Evolutionary conservation across 2,329 filamentous ascomycete genomes (phyloP).

Genomic region (Aspergillus hiratsukae): DNA sequence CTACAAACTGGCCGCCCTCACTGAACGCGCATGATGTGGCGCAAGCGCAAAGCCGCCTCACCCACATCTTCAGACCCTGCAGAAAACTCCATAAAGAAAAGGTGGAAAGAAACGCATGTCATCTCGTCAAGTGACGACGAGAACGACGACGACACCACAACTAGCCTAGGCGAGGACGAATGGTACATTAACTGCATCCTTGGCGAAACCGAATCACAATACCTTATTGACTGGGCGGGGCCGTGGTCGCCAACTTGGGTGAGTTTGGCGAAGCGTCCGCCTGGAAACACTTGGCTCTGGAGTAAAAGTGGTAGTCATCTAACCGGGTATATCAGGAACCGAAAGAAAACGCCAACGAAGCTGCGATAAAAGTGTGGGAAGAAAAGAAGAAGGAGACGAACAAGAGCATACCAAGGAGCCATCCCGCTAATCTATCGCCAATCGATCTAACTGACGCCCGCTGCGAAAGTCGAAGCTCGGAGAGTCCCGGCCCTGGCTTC

Average conservation of each 20-base stretch:
- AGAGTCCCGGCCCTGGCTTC: neutral
- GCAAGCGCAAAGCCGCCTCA: constrained; percentile 18
- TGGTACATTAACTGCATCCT: constrained; percentile 34
- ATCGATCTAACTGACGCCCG: neutral
- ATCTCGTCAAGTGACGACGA: constrained; percentile 13
- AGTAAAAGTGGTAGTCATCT: neutral
- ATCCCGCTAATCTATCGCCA: constrained; percentile 5
- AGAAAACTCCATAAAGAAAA: constrained; percentile 7
- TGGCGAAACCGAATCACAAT: constrained; percentile 30
- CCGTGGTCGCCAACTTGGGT: constrained; percentile 36
- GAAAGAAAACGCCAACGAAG: constrained; percentile 30
- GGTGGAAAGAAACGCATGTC: constrained; percentile 5
- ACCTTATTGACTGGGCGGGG: constrained; percentile 38
- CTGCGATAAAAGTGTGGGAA: constrained; percentile 28
- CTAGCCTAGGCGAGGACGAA: constrained; percentile 24
- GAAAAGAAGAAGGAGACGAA: constrained; percentile 15
- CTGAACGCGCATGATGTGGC: constrained; percentile 23
- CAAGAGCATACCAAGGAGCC: constrained; percentile 2
- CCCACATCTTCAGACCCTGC: constrained; percentile 10
- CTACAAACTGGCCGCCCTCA: constrained; percentile 9
- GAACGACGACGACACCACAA: constrained; percentile 8
- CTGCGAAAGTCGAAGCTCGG: neutral
- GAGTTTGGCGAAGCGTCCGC: constrained; percentile 13
- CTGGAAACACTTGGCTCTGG: neutral
- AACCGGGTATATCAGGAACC: constrained; percentile 24